These are phyloP conservation scores for Vigna unguiculata DNA, from an alignment of 306 rosid genomes.

Conservation along the genomic window DNA sequence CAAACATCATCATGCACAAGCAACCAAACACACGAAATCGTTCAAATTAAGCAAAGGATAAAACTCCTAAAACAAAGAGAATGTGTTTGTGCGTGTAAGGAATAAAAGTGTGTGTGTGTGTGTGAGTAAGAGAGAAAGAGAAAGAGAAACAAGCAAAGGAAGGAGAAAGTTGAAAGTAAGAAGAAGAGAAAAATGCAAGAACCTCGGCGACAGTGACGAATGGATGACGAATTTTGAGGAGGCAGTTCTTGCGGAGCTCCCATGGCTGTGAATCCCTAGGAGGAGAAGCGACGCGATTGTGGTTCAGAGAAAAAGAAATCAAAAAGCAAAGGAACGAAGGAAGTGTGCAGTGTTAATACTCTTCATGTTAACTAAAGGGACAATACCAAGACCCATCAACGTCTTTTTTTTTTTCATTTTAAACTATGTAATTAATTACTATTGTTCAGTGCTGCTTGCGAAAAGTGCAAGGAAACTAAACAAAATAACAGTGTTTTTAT, in stretches of 20 bases:
- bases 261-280: constrained; percentile 63
- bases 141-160: not conserved
- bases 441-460: too few species aligned
- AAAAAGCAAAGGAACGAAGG: not conserved
- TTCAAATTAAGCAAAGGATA: constrained; percentile 28
- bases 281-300: not conserved
- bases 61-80: not conserved
- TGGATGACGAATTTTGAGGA: constrained; percentile 96
- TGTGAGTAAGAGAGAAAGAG: too few species aligned
- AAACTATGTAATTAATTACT: not conserved
- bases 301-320: too few species aligned
- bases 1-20: constrained; percentile 6
- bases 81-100: not conserved
- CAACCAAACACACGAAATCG: constrained; percentile 13
- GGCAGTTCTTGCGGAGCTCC: constrained; percentile 86
- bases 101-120: not conserved
- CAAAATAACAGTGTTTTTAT: not conserved
- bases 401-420: not conserved
- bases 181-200: not conserved
- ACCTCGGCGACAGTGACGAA: constrained; percentile 85
- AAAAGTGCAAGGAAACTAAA: not conserved
- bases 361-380: constrained; percentile 1
- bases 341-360: constrained; percentile 22
- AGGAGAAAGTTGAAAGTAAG: too few species aligned
- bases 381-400: constrained; percentile 1